Evolutionary conservation across 306 rosid genomes (phyloP).

Genomic region (Castanopsis chinensis): DNA sequence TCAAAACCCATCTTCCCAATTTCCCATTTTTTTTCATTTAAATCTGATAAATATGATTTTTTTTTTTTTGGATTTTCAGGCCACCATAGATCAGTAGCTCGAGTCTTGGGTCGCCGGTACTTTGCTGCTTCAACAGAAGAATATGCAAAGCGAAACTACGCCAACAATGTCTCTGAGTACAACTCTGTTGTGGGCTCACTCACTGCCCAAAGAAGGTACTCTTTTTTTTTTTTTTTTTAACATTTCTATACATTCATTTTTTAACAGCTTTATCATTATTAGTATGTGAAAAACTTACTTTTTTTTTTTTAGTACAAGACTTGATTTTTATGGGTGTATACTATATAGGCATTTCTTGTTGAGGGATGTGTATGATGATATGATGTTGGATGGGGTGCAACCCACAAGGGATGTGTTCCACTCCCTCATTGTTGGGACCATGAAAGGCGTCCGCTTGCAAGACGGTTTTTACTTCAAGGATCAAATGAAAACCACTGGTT

Average conservation of each 20-base stretch:
- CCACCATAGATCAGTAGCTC: slow-evolving; percentile 42
- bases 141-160: slow-evolving; percentile 68
- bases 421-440: slow-evolving; percentile 66
- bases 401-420: slow-evolving; percentile 80
- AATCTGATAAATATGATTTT: neutral
- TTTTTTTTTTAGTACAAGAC: neutral
- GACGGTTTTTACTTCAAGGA: slow-evolving; percentile 78
- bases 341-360: slow-evolving; percentile 53
- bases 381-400: slow-evolving; percentile 94
- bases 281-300: neutral
- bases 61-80: slow-evolving; percentile 26
- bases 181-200: slow-evolving; percentile 70
- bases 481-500: slow-evolving; percentile 83
- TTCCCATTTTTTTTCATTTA: neutral
- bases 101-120: slow-evolving; percentile 48
- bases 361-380: slow-evolving; percentile 82
- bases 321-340: too few relatives aligned
- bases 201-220: slow-evolving; percentile 61
- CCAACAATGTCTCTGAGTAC: slow-evolving; percentile 74
- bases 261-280: neutral
- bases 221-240: neutral
- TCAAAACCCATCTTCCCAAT: too few relatives aligned
- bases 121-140: slow-evolving; percentile 54
- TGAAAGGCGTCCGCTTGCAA: slow-evolving; percentile 73
- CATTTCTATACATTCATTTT: neutral